These are phyloP conservation scores for Saraca asoca DNA, from an alignment of 331 rosid genomes.

Conservation along the genomic window DNA sequence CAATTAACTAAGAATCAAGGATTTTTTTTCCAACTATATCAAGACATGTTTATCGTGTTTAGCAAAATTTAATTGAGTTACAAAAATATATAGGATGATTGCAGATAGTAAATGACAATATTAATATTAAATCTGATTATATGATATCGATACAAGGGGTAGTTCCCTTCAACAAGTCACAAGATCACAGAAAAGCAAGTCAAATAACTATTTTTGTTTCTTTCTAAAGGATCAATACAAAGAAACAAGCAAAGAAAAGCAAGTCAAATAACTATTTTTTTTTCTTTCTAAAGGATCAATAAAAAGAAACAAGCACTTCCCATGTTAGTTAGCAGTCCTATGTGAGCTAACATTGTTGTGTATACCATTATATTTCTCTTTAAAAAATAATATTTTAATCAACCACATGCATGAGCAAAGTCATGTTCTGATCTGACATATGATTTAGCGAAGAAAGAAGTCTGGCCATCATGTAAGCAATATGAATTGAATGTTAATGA, in stretches of 20 bases:
- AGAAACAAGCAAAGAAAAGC: slow-evolving; percentile 16
- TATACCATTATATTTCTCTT: not conserved
- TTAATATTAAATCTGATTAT: slow-evolving; percentile 5
- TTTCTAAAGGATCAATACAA: slow-evolving; percentile 7
- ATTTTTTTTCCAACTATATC: not conserved
- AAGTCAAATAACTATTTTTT: slow-evolving; percentile 15
- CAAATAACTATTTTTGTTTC: slow-evolving; percentile 8
- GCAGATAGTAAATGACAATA: slow-evolving; percentile 19
- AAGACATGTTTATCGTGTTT: slow-evolving; percentile 4
- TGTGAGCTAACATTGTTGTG: too few species aligned
- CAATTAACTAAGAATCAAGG: slow-evolving; percentile 17
- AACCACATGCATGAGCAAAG: not conserved
- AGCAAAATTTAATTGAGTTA: slow-evolving; percentile 15
- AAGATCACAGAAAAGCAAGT: slow-evolving; percentile 13
- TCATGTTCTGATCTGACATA: not conserved
- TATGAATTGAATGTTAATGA: slow-evolving; percentile 13
- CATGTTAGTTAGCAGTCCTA: not conserved
- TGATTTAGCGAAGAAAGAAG: not conserved
- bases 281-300: not conserved
- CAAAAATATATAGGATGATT: slow-evolving; percentile 19
- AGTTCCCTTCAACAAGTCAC: slow-evolving; percentile 12
- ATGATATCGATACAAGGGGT: slow-evolving; percentile 7
- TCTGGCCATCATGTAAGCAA: not conserved
- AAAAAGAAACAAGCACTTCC: slow-evolving; percentile 14
- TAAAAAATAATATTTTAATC: not conserved